phyloP scores from a whole-genome alignment of 1,139 yeast species.

The Yamadazyma atmosphaerica region DNA sequence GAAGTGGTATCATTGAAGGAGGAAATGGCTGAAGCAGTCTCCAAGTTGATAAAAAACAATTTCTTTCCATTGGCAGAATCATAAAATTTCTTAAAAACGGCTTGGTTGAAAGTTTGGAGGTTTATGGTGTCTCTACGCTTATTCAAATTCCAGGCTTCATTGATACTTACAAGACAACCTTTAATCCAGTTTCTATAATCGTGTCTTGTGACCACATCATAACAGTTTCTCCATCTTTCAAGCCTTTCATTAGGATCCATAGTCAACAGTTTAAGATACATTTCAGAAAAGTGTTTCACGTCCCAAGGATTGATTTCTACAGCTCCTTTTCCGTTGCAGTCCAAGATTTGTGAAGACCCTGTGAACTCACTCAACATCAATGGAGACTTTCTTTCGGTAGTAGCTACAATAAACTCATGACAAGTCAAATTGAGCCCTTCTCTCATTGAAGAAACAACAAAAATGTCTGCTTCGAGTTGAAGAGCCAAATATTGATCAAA shows the following conservation, averaged over 20 bases:
- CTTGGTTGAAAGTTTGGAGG: constrained; percentile 26
- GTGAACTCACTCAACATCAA: constrained; percentile 88
- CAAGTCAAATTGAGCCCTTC: constrained; percentile 97
- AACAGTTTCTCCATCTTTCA: constrained; percentile 62
- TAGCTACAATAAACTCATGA: constrained; percentile 86
- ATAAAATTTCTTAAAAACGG: constrained; percentile 40
- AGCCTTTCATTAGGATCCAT: constrained; percentile 61
- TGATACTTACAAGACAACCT: constrained; percentile 55
- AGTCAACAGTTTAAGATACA: constrained; percentile 60
- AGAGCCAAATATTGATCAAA: constrained; percentile 89
- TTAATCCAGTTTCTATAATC: constrained; percentile 79
- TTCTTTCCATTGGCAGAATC: constrained; percentile 39
- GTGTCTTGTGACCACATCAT: constrained; percentile 57
- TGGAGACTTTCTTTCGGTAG: constrained; percentile 73
- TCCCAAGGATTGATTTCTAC: constrained; percentile 92
- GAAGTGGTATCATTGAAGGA: constrained; percentile 6
- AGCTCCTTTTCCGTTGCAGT: constrained; percentile 58
- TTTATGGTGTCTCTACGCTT: constrained; percentile 27
- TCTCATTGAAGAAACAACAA: constrained; percentile 86
- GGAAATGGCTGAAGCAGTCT: constrained; percentile 35
- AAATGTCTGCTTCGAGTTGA: constrained; percentile 80
- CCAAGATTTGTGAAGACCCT: constrained; percentile 81
- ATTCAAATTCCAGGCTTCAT: constrained; percentile 64
- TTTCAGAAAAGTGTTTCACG: constrained; percentile 59
- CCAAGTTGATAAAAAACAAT: constrained; percentile 57